Evolutionary conservation across 2,329 filamentous ascomycete genomes (phyloP), one percentile per base, ranked within the genome.

Genomic region (Bipolaris cookei): DNA sequence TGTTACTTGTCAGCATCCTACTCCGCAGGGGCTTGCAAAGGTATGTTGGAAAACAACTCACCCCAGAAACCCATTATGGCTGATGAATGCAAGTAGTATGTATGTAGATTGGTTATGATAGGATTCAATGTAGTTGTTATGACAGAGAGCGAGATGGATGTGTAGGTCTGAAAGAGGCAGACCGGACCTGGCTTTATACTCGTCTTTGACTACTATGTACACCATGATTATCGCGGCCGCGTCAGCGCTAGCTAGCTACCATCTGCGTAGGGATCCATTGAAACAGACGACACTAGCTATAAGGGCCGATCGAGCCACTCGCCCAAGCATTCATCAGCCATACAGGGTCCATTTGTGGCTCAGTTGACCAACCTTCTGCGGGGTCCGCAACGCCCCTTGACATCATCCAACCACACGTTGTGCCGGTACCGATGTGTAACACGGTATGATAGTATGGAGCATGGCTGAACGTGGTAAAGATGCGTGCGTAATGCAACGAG

Each of bases 51-150:
- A 18, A 30, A 43, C 30, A 23, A 23, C 32, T 51, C 64, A 79
- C 78, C 78, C 73, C 75, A 81, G 74, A 80, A 81, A 69, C 69
- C 69, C 79, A 81, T 81, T 64, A 16, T 37, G 38, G 4, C 14
- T 44, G 28, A 43, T 35, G 18, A 21, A 16, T 13, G 14, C 16
- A 42, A 10, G 14, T 38, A 23, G 2, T 16, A 42, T 38, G 3
- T 30, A 30, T 30, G 28, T 8, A 30, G 21, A 23, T n/a, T 16
- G 13, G 14, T 25, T 6, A 21, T 20, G n/a, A 34, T 7, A 32
- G 23, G 23, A 16, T 32, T 49, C 23, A 23, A 11, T 21, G 16
- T 16, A n/a, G 11, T n/a, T 13, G 6, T 32, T 52, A 30, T 16
- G 25, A 30, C n/a, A 30, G 3, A 8, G 18, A 8, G 46, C 18